Conservation (phyloP, 129 eudicot species). For the Lonicera japonica region DNA sequence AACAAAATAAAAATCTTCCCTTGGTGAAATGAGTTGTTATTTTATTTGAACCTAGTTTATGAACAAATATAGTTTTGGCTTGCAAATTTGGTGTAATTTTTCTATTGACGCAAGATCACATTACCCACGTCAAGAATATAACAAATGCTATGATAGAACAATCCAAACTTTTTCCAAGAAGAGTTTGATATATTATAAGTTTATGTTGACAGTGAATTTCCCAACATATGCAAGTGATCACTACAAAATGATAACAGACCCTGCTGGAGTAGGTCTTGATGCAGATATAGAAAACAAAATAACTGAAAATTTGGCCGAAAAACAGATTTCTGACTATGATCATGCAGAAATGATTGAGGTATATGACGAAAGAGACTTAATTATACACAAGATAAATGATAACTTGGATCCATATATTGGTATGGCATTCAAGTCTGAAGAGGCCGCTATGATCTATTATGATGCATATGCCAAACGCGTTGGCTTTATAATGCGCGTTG, state of each 20-base stretch:
- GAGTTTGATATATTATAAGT: too few species aligned
- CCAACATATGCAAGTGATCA: background rate
- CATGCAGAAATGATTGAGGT: conserved; percentile 6
- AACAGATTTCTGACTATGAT: conserved; percentile 2
- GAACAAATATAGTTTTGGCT: too few species aligned
- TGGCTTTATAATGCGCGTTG: conserved; percentile 13
- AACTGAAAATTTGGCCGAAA: conserved; percentile 4
- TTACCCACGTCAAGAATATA: too few species aligned
- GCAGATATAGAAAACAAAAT: conserved; percentile 7
- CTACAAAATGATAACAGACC: background rate
- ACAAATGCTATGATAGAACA: too few species aligned
- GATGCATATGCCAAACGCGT: conserved; percentile 13
- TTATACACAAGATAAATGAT: background rate
- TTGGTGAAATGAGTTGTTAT: too few species aligned
- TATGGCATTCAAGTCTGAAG: conserved; percentile 18
- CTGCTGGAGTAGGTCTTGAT: background rate
- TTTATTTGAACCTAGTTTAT: too few species aligned
- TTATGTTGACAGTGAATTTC: too few species aligned
- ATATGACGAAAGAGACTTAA: background rate
- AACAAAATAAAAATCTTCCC: too few species aligned
- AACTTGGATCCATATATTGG: conserved; percentile 17
- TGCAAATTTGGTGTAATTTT: too few species aligned
- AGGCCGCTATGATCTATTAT: conserved; percentile 16
- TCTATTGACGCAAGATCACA: too few species aligned
- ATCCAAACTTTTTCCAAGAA: too few species aligned